These are phyloP conservation scores for Fusarium marasasianum DNA, from an alignment of 2,329 filamentous ascomycete genomes.

Conservation along the genomic window DNA sequence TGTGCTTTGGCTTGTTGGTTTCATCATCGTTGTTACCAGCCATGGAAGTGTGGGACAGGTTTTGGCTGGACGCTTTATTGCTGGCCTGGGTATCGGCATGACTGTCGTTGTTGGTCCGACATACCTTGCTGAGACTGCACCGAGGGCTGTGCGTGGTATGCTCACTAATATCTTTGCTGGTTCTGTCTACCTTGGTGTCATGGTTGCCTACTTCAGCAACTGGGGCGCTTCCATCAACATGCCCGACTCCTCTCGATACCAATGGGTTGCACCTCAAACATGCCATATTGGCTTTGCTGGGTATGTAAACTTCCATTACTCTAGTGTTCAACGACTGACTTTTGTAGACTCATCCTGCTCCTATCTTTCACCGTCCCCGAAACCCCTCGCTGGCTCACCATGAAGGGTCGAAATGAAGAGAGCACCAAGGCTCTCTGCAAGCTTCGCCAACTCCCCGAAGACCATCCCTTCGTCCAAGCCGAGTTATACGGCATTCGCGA, in stretches of 20 bases:
- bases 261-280: conserved; percentile 16
- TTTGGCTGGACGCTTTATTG: conserved; percentile 9
- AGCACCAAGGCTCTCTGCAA: conserved; percentile 12
- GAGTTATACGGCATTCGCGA: conserved; percentile 7
- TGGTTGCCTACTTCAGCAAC: conserved; percentile 70
- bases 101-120: conserved; percentile 45
- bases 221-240: conserved; percentile 60
- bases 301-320: not conserved
- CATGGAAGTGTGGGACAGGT: conserved; percentile 15
- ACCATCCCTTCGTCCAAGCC: conserved; percentile 5
- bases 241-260: conserved; percentile 41
- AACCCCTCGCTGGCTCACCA: conserved; percentile 19
- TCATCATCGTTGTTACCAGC: conserved; percentile 6
- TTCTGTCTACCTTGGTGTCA: conserved; percentile 35
- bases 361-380: conserved; percentile 21
- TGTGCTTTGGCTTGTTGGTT: conserved; percentile 1
- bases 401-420: conserved; percentile 8
- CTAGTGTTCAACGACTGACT: not conserved
- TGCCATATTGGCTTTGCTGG: conserved; percentile 16
- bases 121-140: conserved; percentile 73
- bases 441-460: conserved; percentile 11
- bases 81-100: conserved; percentile 16
- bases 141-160: conserved; percentile 70
- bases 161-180: conserved; percentile 61
- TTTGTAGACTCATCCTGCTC: not conserved